phyloP scores from a whole-genome alignment of 176 grass and related monocot species.

The Eremochloa ophiuroides region DNA sequence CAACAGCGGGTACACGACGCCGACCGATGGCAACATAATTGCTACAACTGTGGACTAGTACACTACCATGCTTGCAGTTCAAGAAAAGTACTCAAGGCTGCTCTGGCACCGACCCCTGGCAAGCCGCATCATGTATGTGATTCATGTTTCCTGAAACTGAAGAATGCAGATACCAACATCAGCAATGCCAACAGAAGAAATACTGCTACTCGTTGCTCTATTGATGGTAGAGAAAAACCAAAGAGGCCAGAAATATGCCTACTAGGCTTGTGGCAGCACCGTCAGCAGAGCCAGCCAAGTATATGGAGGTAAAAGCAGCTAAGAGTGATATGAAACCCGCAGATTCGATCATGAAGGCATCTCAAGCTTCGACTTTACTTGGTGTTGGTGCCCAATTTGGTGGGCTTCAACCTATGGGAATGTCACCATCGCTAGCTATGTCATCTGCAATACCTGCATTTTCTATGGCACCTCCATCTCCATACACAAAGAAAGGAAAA shows the following conservation, averaged over 20 bases:
- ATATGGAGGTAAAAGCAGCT: slow-evolving; percentile 39
- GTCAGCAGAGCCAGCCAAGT: slow-evolving; percentile 36
- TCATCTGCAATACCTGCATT: slow-evolving; percentile 19
- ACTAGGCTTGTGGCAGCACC: slow-evolving; percentile 40
- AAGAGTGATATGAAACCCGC: slow-evolving; percentile 45
- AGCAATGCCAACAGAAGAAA: slow-evolving; percentile 51
- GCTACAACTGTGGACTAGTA: slow-evolving; percentile 62
- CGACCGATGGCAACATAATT: no score
- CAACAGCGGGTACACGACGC: no score
- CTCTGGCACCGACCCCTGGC: slow-evolving; percentile 83
- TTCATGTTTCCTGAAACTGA: slow-evolving; percentile 88
- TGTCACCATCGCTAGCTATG: slow-evolving; percentile 31
- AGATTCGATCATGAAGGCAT: slow-evolving; percentile 38
- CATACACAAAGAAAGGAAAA: slow-evolving; percentile 54
- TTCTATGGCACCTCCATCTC: slow-evolving; percentile 39
- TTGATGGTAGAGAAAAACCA: slow-evolving; percentile 59
- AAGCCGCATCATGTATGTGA: slow-evolving; percentile 98
- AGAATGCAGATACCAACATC: slow-evolving; percentile 49
- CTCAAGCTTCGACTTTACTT: slow-evolving; percentile 54
- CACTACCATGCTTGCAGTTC: slow-evolving; percentile 98
- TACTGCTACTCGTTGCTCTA: slow-evolving; percentile 60
- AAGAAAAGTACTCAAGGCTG: slow-evolving; percentile 81
- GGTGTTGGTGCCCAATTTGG: slow-evolving; percentile 48
- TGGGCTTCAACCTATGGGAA: slow-evolving; percentile 64
- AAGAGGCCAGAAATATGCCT: slow-evolving; percentile 55